A percentile compares a stretch with the other conserved stretches of the same genome.
Evolutionary conservation across 257 asterid species (phyloP).

Genomic region (Nicotiana tomentosiformis): DNA sequence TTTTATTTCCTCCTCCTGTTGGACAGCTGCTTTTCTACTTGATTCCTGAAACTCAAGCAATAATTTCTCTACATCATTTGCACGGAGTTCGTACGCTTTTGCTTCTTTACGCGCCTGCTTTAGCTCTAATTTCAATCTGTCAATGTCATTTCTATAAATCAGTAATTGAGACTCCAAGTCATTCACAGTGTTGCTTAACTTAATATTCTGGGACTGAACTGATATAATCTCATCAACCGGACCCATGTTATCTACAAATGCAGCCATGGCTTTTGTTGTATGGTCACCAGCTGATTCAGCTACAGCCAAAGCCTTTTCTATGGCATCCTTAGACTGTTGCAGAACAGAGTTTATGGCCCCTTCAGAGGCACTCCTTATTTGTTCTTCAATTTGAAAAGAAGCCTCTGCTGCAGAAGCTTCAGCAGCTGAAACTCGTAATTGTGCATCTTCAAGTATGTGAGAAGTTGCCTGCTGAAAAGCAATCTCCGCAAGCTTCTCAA

Average conservation of each 20-base stretch:
- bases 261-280: conserved; percentile 24
- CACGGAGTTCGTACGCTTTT: conserved; percentile 22
- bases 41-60: conserved; percentile 32
- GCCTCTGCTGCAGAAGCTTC: conserved; percentile 37
- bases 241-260: conserved; percentile 23
- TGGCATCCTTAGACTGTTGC: conserved; percentile 32
- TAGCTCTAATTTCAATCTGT: conserved; percentile 26
- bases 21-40: conserved; percentile 23
- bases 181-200: conserved; percentile 25
- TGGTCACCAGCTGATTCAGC: conserved; percentile 34
- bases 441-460: conserved; percentile 40
- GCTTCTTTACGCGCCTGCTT: conserved; percentile 22
- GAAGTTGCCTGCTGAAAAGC: conserved; percentile 42
- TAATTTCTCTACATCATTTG: conserved; percentile 25
- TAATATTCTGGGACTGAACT: conserved; percentile 23
- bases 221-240: conserved; percentile 21
- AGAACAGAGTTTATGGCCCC: conserved; percentile 25
- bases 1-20: conserved; percentile 32
- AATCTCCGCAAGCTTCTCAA: conserved; percentile 35
- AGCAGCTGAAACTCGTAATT: conserved; percentile 33
- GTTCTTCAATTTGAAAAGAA: conserved; percentile 34
- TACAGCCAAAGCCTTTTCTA: conserved; percentile 37
- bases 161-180: conserved; percentile 22
- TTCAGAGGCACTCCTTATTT: conserved; percentile 29
- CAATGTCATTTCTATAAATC: conserved; percentile 17